Percentiles rank a stretch among this genome's conserved stretches.
Conservation (phyloP, 352 stramenopile species). For the Phytophthora pistaciae region DNA sequence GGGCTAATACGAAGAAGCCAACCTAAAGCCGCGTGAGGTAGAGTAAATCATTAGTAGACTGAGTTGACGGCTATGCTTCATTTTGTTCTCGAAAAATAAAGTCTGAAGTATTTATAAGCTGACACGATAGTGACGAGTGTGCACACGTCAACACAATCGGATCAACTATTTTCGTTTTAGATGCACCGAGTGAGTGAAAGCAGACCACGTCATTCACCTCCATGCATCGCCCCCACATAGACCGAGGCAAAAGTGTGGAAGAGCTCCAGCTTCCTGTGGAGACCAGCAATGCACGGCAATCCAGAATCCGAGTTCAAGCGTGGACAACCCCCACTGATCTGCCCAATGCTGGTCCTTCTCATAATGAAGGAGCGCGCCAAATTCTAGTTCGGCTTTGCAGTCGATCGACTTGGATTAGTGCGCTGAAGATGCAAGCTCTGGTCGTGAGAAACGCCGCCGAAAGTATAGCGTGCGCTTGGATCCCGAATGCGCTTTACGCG, state of each 20-base stretch:
- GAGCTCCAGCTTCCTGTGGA: not conserved
- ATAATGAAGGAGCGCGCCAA: not conserved
- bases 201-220: not conserved
- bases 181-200: not conserved
- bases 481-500: constrained; percentile 7
- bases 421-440: constrained; percentile 3
- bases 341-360: not conserved
- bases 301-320: not conserved
- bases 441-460: constrained; percentile 13
- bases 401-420: constrained; percentile 5
- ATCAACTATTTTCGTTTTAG: constrained; percentile 1
- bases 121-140: no score
- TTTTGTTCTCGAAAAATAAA: no score
- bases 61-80: no score
- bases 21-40: not conserved
- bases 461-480: constrained; percentile 19
- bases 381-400: not conserved
- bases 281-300: not conserved
- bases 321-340: not conserved
- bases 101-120: no score
- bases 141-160: not conserved
- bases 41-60: not conserved
- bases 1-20: not conserved
- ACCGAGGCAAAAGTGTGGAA: not conserved
- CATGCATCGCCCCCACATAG: not conserved